phyloP scores from a whole-genome alignment of 192 early-diverging fungal genomes.

The Gonapodya sp. region DNA sequence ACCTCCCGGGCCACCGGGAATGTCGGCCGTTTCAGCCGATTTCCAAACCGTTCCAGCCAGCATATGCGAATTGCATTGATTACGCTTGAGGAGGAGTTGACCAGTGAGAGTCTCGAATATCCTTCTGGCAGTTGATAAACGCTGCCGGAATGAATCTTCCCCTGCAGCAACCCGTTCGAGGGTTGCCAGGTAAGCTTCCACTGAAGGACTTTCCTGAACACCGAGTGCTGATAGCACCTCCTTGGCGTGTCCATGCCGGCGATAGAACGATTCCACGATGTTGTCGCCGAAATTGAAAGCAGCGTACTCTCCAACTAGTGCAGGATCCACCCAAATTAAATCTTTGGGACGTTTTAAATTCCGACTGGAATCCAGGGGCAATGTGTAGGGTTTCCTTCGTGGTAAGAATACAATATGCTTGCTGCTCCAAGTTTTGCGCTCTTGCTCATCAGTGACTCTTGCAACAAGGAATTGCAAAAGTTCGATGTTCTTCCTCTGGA shows the following conservation, averaged over 20 bases:
- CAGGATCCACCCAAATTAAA: not conserved
- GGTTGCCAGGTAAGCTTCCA: not conserved
- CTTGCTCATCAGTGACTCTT: not conserved
- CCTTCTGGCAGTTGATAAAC: not conserved
- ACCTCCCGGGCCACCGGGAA: too few relatives aligned
- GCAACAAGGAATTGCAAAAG: not conserved
- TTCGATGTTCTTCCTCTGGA: not conserved
- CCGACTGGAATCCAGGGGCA: not conserved
- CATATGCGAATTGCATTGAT: not conserved
- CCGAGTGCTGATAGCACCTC: not conserved
- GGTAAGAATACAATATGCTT: not conserved
- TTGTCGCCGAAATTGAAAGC: not conserved
- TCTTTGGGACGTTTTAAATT: not conserved
- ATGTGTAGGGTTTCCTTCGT: not conserved
- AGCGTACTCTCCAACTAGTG: not conserved
- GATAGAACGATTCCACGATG: not conserved
- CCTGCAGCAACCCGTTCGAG: not conserved
- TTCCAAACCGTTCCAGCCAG: not conserved
- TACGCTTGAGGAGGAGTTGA: not conserved
- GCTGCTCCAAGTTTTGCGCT: not conserved
- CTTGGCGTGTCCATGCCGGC: not conserved
- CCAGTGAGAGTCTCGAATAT: not conserved
- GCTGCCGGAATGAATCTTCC: not conserved
- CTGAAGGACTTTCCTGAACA: not conserved
- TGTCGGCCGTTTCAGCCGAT: not conserved